Evolutionary conservation across 345 rosid genomes (phyloP).

Genomic region (Cardamine occulta): DNA sequence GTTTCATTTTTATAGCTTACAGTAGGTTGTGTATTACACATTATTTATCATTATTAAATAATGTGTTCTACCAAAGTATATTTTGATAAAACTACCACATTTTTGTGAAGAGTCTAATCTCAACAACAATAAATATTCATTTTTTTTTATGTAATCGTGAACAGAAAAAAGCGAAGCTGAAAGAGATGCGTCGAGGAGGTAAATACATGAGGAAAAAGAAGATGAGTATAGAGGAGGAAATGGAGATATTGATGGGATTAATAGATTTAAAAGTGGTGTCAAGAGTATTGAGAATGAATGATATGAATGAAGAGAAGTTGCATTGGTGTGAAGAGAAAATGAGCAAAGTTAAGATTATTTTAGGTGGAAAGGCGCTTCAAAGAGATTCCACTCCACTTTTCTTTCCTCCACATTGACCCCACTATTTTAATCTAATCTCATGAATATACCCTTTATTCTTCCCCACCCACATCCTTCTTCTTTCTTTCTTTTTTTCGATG

Average conservation of each 20-base stretch:
- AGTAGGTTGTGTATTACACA: too few relatives aligned
- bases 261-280: slow-evolving; percentile 92
- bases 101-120: background rate
- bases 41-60: too few relatives aligned
- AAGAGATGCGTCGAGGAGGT: slow-evolving; percentile 66
- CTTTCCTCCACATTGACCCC: slow-evolving; percentile 88
- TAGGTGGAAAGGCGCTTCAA: slow-evolving; percentile 68
- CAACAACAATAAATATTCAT: background rate
- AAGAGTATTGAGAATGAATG: slow-evolving; percentile 80
- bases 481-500: background rate
- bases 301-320: slow-evolving; percentile 68
- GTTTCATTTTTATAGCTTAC: too few relatives aligned
- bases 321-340: slow-evolving; percentile 99
- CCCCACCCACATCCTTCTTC: slow-evolving; percentile 26
- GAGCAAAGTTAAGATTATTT: slow-evolving; percentile 77
- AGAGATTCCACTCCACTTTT: slow-evolving; percentile 91
- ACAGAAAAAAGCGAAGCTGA: slow-evolving; percentile 85
- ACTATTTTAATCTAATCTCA: slow-evolving; percentile 17
- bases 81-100: background rate
- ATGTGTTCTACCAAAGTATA: too few relatives aligned
- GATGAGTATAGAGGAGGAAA: slow-evolving; percentile 71
- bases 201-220: slow-evolving; percentile 78
- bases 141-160: background rate
- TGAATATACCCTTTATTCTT: slow-evolving; percentile 47
- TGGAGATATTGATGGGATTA: slow-evolving; percentile 87